Conservation (phyloP, 1,284 basidiomycete genomes). For the Wallemia mellicola region DNA sequence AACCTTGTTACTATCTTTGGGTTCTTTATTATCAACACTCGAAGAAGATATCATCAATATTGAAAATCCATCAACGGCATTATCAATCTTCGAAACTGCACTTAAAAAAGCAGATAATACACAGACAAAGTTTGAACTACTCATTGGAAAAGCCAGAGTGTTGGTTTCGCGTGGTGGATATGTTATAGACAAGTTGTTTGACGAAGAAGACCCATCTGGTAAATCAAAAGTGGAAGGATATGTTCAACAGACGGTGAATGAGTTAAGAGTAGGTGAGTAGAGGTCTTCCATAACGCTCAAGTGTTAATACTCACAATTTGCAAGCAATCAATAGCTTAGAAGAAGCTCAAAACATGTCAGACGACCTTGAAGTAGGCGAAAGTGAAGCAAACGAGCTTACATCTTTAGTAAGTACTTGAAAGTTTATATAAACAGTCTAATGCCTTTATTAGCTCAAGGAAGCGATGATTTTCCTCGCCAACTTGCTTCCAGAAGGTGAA, state of each 20-base stretch:
- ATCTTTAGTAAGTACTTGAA: neutral
- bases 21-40: neutral
- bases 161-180: neutral
- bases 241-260: neutral
- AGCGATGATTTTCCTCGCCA: neutral
- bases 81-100: neutral
- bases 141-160: neutral
- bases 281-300: neutral
- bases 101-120: neutral
- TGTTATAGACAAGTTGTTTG: neutral
- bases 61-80: neutral
- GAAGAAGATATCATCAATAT: neutral
- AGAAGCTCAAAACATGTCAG: neutral
- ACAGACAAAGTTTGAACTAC: neutral
- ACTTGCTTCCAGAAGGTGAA: neutral
- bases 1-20: neutral
- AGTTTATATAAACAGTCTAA: neutral
- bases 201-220: neutral
- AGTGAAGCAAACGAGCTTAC: neutral
- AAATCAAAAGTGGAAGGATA: neutral
- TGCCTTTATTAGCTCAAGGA: neutral
- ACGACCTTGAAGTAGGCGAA: neutral
- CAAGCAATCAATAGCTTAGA: neutral
- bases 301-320: neutral
- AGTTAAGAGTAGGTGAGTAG: neutral